These are phyloP conservation scores for Fusarium pininemorale DNA, from an alignment of 2,329 filamentous ascomycete species.

Conservation along the genomic window DNA sequence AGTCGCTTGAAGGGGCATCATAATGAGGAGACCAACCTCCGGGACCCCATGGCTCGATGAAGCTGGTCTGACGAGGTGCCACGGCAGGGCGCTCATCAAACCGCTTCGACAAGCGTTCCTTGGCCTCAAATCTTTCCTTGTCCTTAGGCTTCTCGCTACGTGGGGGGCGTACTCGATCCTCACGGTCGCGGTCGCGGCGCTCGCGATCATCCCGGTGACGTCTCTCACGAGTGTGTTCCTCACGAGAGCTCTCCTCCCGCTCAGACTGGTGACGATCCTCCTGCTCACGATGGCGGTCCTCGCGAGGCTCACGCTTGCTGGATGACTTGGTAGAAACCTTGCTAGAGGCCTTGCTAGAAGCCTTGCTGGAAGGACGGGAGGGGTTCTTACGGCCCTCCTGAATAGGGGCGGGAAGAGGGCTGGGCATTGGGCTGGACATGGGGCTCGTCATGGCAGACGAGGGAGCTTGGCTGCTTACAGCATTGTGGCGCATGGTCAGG, in stretches of 20 bases:
- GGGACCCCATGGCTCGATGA: slow-evolving; percentile 48
- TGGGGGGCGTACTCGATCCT: slow-evolving; percentile 34
- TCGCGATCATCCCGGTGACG: slow-evolving; percentile 39
- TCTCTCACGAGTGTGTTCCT: slow-evolving; percentile 30
- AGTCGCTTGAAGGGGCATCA: slow-evolving; percentile 37
- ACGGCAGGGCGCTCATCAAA: slow-evolving; percentile 48
- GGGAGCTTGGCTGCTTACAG: slow-evolving; percentile 35
- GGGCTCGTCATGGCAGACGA: slow-evolving; percentile 40
- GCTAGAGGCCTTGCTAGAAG: slow-evolving; percentile 44
- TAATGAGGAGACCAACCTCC: slow-evolving; percentile 44
- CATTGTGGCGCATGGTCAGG: slow-evolving; percentile 43
- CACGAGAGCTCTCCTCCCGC: slow-evolving; percentile 34
- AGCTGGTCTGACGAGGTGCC: slow-evolving; percentile 45
- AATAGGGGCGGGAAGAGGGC: slow-evolving; percentile 37
- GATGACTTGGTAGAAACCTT: slow-evolving; percentile 38
- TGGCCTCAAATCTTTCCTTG: slow-evolving; percentile 44
- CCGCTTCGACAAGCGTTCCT: slow-evolving; percentile 50
- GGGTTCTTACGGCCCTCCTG: slow-evolving; percentile 43
- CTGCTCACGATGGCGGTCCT: slow-evolving; percentile 38
- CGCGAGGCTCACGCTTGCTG: slow-evolving; percentile 39
- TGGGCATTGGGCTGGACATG: slow-evolving; percentile 36
- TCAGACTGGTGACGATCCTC: slow-evolving; percentile 35
- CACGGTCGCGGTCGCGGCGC: slow-evolving; percentile 39
- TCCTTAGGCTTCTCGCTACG: slow-evolving; percentile 42
- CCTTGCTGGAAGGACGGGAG: slow-evolving; percentile 43